These are phyloP conservation scores for Terfezia boudieri DNA, from an alignment of 495 filamentous ascomycete genomes.

Conservation along the genomic window DNA sequence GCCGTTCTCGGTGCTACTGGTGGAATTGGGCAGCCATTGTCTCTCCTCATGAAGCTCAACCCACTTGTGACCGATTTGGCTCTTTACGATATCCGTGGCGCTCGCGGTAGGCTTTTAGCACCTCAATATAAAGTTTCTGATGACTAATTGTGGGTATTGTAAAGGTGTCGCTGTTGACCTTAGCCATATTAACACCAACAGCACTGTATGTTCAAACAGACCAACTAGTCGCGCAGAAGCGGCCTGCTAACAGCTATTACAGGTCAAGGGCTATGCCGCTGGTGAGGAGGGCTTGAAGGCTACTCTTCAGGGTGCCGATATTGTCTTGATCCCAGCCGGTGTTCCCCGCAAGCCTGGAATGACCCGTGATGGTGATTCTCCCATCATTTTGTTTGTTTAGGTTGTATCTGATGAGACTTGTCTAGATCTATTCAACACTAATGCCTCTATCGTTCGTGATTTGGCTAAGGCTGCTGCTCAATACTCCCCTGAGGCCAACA, in stretches of 20 bases:
- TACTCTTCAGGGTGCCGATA: conserved; percentile 63
- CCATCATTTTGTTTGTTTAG: background rate
- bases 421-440: conserved; percentile 95
- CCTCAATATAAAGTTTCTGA: background rate
- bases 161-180: conserved; percentile 93
- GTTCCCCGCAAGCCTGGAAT: conserved; percentile 99
- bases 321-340: conserved; percentile 94
- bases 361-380: conserved; percentile 62
- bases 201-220: conserved; percentile 21
- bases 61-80: conserved; percentile 76
- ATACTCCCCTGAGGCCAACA: conserved; percentile 71
- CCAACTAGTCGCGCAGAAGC: too few relatives aligned
- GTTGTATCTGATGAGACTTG: background rate
- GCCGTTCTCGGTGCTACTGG: conserved; percentile 87
- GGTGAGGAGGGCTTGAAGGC: conserved; percentile 49
- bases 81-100: conserved; percentile 91
- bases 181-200: conserved; percentile 97
- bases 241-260: background rate
- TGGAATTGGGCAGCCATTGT: conserved; percentile 95
- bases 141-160: background rate
- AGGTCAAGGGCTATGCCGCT: conserved; percentile 68
- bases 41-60: conserved; percentile 95
- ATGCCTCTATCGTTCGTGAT: conserved; percentile 96
- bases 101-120: conserved; percentile 45
- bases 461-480: conserved; percentile 89